Conservation (phyloP, 2,329 filamentous ascomycete species). For the Parastagonospora avenae region DNA sequence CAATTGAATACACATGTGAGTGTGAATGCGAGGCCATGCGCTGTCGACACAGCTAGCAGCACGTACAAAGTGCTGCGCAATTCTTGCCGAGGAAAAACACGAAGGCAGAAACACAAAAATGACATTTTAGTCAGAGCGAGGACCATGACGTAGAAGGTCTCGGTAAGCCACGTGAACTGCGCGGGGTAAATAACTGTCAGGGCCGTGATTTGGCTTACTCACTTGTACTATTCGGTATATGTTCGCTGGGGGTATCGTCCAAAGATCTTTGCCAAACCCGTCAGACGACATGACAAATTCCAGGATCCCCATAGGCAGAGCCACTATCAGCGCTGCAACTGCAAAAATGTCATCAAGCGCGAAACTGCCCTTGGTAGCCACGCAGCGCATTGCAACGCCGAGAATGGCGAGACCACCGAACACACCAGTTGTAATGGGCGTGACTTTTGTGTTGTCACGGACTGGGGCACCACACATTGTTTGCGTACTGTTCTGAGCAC, state of each 20-base stretch:
- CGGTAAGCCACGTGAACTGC: slow-evolving; percentile 20
- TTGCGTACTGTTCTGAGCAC: slow-evolving; percentile 45
- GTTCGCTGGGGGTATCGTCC: slow-evolving; percentile 49
- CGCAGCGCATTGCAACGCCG: slow-evolving; percentile 34
- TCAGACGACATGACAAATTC: slow-evolving; percentile 10
- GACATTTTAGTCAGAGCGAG: slow-evolving; percentile 25
- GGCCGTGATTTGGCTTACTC: not conserved
- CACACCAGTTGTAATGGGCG: slow-evolving; percentile 33
- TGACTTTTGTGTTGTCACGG: slow-evolving; percentile 38
- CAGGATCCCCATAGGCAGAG: slow-evolving; percentile 16
- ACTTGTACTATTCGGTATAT: slow-evolving; percentile 7
- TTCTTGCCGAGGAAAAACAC: slow-evolving; percentile 31
- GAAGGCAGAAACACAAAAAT: slow-evolving; percentile 30
- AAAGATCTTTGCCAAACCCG: slow-evolving; percentile 58
- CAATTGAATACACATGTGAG: slow-evolving; percentile 28
- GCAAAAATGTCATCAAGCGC: slow-evolving; percentile 17
- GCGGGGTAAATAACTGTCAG: no score
- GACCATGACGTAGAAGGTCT: slow-evolving; percentile 35
- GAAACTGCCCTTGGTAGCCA: slow-evolving; percentile 5
- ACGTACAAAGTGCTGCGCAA: slow-evolving; percentile 19
- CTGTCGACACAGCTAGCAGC: slow-evolving; percentile 5
- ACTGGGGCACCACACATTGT: slow-evolving; percentile 42
- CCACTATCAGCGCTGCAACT: slow-evolving; percentile 8
- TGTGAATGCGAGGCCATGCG: slow-evolving; percentile 25
- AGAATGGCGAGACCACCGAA: slow-evolving; percentile 26